Conservation (phyloP, 805 yeast species). For the Ogataea zsoltii region DNA sequence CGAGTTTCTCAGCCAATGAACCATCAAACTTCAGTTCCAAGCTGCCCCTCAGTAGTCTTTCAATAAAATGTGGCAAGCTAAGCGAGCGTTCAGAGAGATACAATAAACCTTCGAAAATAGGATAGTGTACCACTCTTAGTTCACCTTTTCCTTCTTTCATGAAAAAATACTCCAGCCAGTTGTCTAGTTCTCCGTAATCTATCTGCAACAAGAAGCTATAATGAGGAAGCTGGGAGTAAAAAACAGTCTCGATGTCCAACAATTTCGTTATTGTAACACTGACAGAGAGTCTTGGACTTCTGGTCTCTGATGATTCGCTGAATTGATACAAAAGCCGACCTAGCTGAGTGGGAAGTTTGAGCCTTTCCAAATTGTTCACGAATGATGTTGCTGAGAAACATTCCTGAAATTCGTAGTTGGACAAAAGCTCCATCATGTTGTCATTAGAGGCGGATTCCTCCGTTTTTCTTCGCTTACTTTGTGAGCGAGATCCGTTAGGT, state of each 20-base stretch:
- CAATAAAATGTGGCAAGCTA: conserved; percentile 8
- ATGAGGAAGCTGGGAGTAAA: conserved; percentile 15
- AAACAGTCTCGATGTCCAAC: conserved; percentile 7
- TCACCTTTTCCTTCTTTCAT: conserved; percentile 6
- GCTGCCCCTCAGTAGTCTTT: conserved; percentile 5
- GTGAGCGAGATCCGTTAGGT: background rate
- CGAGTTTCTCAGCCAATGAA: conserved; percentile 1
- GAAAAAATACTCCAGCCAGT: conserved; percentile 17
- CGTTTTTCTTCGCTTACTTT: conserved; percentile 12
- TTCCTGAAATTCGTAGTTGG: conserved; percentile 7
- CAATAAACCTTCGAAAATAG: conserved; percentile 17
- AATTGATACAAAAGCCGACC: conserved; percentile 19
- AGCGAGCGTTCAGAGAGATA: conserved; percentile 12
- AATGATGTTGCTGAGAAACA: conserved; percentile 17
- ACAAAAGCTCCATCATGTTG: conserved; percentile 13
- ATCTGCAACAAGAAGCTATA: conserved; percentile 15
- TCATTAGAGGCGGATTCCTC: conserved; percentile 12
- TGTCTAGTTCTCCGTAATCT: conserved; percentile 12
- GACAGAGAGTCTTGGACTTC: background rate
- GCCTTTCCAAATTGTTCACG: conserved; percentile 11
- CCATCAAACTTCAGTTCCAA: conserved; percentile 6
- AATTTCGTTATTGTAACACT: conserved; percentile 3
- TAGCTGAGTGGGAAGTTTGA: conserved; percentile 16
- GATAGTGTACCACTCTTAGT: conserved; percentile 7
- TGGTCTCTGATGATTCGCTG: conserved; percentile 6